These are phyloP conservation scores for Pistacia atlantica DNA, from an alignment of 345 rosid species.

Conservation along the genomic window DNA sequence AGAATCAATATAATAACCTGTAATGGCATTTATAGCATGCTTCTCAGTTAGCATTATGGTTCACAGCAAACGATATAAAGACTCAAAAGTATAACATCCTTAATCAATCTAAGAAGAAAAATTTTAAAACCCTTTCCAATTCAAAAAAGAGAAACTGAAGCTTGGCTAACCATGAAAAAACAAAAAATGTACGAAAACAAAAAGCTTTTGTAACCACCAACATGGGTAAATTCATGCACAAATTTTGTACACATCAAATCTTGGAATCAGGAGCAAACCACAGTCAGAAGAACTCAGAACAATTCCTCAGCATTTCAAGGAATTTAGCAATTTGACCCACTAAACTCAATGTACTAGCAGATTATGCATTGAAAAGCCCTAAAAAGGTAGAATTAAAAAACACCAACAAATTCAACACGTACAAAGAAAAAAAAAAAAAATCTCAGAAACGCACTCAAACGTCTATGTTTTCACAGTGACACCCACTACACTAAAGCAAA, in stretches of 20 bases:
- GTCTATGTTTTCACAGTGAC: neutral
- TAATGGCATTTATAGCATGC: neutral
- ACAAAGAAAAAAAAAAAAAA: neutral
- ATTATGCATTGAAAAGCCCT: neutral
- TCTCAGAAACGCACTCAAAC: neutral
- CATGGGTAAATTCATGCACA: no score
- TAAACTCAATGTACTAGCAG: no score
- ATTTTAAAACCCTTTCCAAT: neutral
- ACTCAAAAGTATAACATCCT: constrained; percentile 4
- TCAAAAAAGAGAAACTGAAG: neutral
- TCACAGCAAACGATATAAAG: neutral
- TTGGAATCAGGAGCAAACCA: no score
- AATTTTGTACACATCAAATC: no score
- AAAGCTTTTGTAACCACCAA: no score
- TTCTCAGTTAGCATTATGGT: neutral
- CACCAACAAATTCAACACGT: neutral
- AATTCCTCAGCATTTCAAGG: no score
- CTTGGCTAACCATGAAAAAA: neutral
- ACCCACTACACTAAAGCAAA: neutral
- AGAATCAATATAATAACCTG: neutral
- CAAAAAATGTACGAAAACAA: neutral
- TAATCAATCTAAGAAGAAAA: neutral
- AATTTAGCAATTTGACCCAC: no score
- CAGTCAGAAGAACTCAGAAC: no score
- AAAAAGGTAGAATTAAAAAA: neutral